A percentile compares a stretch with the other conserved stretches of the same genome.
Conservation (phyloP, 768 basidiomycete genomes). For the Leccinum pellstonianum region DNA sequence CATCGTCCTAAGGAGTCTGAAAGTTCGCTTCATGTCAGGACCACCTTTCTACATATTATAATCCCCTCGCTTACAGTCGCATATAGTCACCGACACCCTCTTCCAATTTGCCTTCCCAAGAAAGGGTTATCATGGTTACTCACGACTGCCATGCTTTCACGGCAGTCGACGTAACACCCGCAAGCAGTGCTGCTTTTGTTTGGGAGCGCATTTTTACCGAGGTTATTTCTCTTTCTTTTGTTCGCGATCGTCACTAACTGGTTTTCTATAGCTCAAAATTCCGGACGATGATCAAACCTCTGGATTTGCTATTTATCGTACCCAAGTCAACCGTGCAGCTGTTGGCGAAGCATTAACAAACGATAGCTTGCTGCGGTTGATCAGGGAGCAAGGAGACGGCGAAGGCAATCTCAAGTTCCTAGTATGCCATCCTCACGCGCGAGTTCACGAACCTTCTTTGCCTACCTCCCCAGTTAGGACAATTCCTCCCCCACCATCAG, state of each 20-base stretch:
- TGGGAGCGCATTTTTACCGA: constrained; percentile 80
- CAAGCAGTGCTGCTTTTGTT: constrained; percentile 63
- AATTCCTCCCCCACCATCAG: constrained; percentile 50
- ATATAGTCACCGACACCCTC: constrained; percentile 32
- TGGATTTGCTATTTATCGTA: constrained; percentile 79
- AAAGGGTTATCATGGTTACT: constrained; percentile 61
- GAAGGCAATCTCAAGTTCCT: constrained; percentile 84
- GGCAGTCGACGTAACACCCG: constrained; percentile 68
- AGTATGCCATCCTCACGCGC: constrained; percentile 63
- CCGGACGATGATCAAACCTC: constrained; percentile 74
- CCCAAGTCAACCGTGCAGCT: constrained; percentile 78
- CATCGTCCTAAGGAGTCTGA: constrained; percentile 29
- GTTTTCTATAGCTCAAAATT: constrained; percentile 60
- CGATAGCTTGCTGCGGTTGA: constrained; percentile 69
- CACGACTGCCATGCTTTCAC: constrained; percentile 74
- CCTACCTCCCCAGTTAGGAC: constrained; percentile 43
- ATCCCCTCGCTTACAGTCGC: constrained; percentile 12
- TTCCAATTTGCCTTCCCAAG: constrained; percentile 31
- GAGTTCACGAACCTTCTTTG: constrained; percentile 53
- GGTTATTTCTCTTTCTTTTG: constrained; percentile 40
- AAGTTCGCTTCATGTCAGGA: constrained; percentile 26
- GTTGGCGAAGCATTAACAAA: constrained; percentile 71
- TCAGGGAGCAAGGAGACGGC: constrained; percentile 68
- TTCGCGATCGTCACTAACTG: constrained; percentile 5
- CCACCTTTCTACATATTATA: constrained; percentile 5